A percentile compares a stretch with the other conserved stretches of the same genome.
Evolutionary conservation across 306 rosid species (phyloP).

Genomic region (Comarum palustre): DNA sequence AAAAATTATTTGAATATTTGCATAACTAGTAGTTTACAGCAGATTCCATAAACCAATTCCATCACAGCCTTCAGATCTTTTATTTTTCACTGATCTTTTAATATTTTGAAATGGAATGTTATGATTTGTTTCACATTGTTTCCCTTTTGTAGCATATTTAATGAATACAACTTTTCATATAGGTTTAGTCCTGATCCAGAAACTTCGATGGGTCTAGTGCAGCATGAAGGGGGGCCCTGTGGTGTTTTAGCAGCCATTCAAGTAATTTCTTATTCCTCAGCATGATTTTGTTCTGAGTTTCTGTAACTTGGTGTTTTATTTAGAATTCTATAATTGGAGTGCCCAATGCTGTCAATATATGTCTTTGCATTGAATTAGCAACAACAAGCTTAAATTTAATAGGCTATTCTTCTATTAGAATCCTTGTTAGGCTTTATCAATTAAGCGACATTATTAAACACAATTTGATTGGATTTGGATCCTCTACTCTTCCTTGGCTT

Average conservation of each 20-base stretch:
- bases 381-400: not conserved
- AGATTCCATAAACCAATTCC: not conserved
- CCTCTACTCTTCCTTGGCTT: not conserved
- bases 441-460: not conserved
- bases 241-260: constrained; percentile 98
- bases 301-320: constrained; percentile 18
- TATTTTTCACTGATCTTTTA: not conserved
- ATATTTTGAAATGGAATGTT: not conserved
- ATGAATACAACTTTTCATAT: constrained; percentile 29
- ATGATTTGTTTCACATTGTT: constrained; percentile 24
- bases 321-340: not conserved
- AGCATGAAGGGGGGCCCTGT: constrained; percentile 99
- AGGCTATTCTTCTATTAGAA: not conserved
- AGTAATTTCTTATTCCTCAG: constrained; percentile 52
- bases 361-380: not conserved
- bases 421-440: not conserved
- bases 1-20: no score
- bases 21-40: not conserved
- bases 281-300: constrained; percentile 21
- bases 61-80: not conserved
- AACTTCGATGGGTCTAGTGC: constrained; percentile 96
- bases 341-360: constrained; percentile 14
- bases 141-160: constrained; percentile 34
- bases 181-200: constrained; percentile 84
- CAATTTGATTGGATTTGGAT: not conserved